Percentiles rank a stretch among this genome's conserved stretches.
phyloP scores from a whole-genome alignment of 2,329 filamentous ascomycete genomes.

The Decorospora gaudefroyi region DNA sequence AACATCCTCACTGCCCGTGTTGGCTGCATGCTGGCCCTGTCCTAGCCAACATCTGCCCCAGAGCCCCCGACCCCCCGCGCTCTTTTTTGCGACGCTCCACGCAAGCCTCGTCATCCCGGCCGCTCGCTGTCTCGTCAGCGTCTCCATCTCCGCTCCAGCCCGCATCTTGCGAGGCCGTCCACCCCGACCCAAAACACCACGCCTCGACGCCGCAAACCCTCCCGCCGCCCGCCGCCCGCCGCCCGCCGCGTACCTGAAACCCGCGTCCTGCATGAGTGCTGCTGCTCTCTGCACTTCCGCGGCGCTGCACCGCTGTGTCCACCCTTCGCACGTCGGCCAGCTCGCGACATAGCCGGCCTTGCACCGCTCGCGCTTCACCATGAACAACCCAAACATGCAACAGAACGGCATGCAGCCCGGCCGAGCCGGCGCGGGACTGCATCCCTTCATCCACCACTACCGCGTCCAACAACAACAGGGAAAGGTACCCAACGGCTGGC shows the following conservation, averaged over 20 bases:
- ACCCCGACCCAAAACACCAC: conserved; percentile 4
- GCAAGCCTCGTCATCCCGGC: background rate
- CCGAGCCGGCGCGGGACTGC: conserved; percentile 27
- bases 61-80: conserved; percentile 1
- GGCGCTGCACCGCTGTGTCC: conserved; percentile 26
- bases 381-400: conserved; percentile 45
- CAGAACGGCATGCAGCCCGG: conserved; percentile 19
- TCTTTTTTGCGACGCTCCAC: conserved; percentile 3
- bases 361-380: conserved; percentile 20
- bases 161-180: conserved; percentile 1
- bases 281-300: conserved; percentile 18
- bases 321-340: conserved; percentile 6
- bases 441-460: conserved; percentile 37
- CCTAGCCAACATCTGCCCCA: conserved; percentile 1
- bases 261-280: conserved; percentile 29
- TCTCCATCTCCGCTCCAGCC: conserved; percentile 3
- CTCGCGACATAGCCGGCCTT: conserved; percentile 12
- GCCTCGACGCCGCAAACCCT: conserved; percentile 5
- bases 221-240: background rate
- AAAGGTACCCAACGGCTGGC: conserved; percentile 41
- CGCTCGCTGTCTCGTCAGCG: conserved; percentile 1
- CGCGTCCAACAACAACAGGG: conserved; percentile 32
- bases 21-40: conserved; percentile 12
- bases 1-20: conserved; percentile 17
- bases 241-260: background rate